Base-by-base conservation (phyloP, 345 rosid genomes). In the Cardamine chenopodiifolia region DNA sequence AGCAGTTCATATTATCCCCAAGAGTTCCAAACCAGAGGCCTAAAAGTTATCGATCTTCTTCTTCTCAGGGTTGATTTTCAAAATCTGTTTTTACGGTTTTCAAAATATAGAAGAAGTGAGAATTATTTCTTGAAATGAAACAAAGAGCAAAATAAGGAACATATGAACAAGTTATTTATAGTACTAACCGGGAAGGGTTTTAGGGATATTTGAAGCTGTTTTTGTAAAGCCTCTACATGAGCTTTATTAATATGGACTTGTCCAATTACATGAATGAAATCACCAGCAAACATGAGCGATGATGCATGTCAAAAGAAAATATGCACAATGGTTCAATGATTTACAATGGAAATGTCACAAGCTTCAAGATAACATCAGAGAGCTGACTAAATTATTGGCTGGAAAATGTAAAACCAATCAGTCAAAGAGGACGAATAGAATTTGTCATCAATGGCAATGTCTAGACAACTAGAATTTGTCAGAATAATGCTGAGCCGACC, bases 271-370 rank as follows among this genome's bases (percentile, higher is more conserved):
- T 88, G 88, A 70, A 88, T 71, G 73, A 94, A 90, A 74, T 94
- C 93, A 59, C 98, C 97, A 0, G 95, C 97, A 91, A 81, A 90
- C 89, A 80, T 94, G 96, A 80, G 96, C 97, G 54, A 92, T 82
- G 84, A 94, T 87, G 85, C 85, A 81, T 45, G 97, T 91, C 80
- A 91, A 77, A 28, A 94, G 97, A 62, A n/a, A n/a, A n/a, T n/a
- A n/a, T n/a, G n/a, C n/a, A n/a, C n/a, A n/a, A n/a, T n/a, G n/a
- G n/a, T n/a, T n/a, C n/a, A n/a, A n/a, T n/a, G n/a, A n/a, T n/a
- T n/a, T n/a, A n/a, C n/a, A n/a, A n/a, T n/a, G n/a, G n/a, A n/a
- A n/a, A n/a, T n/a, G n/a, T n/a, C n/a, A n/a, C n/a, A n/a, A n/a
- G n/a, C n/a, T n/a, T n/a, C n/a, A n/a, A n/a, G n/a, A n/a, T n/a